Conservation (phyloP, 2,329 filamentous ascomycete genomes). For the Diaporthe sp. region DNA sequence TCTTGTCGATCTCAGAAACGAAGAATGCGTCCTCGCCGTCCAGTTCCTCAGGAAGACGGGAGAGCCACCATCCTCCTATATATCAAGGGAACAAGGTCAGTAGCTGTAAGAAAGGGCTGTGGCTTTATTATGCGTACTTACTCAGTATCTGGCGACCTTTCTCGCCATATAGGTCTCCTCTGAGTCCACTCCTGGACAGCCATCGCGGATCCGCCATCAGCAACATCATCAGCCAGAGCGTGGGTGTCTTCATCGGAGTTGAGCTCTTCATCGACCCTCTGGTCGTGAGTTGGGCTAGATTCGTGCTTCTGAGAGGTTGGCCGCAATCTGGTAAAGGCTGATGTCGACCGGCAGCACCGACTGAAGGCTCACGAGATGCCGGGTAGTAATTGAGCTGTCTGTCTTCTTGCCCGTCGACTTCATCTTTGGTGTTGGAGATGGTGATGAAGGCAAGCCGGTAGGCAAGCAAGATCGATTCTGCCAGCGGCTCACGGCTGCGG, state of each 20-base stretch:
- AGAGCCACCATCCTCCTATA: neutral
- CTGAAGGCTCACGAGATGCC: neutral
- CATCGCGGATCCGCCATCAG: neutral
- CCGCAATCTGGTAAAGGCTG: neutral
- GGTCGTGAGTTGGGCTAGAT: neutral
- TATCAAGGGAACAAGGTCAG: neutral
- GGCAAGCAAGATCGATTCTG: constrained; percentile 30
- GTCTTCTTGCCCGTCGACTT: neutral
- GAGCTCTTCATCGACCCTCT: neutral
- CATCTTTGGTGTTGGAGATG: neutral
- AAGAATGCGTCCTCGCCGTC: no score
- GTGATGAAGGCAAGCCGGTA: constrained; percentile 33
- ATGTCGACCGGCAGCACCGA: constrained; percentile 24
- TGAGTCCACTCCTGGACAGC: neutral
- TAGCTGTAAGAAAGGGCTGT: neutral
- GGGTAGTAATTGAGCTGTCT: constrained; percentile 37
- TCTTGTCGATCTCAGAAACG: no score
- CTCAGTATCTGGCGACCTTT: neutral
- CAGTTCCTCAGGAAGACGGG: no score
- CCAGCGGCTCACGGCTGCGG: constrained; percentile 35
- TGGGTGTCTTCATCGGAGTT: constrained; percentile 13
- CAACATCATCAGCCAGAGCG: neutral
- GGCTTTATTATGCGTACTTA: neutral
- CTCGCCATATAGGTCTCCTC: neutral
- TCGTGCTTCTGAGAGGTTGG: neutral